Base-by-base conservation (phyloP, 768 basidiomycete species). In the Collybia mongolica region DNA sequence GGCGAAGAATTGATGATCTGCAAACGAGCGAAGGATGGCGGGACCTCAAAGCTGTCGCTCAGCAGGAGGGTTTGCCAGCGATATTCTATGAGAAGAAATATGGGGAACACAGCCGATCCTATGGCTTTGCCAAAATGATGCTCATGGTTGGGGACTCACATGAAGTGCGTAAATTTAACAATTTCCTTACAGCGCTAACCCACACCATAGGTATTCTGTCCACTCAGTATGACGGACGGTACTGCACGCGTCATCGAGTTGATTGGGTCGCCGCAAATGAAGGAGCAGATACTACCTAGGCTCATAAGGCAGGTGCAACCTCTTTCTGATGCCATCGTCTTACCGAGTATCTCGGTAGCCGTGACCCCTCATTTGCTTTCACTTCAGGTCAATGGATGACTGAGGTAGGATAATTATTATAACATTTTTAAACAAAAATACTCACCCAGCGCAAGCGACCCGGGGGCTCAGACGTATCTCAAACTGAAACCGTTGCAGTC, bases 331-430 rank as follows among this genome's bases (percentile, higher is more conserved):
- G 38, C 29, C 7, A 15, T 15, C 36, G 39, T 5, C 45, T 47
- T 49, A 39, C n/a, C 24, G n/a, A 26, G 18, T 18, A 32, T 37
- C 9, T 26, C 23, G 14, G 3, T 51, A 88, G 87, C 60, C 84
- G 83, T 5, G 78, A 90, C 60, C 80, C 86, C 7, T 59, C 69
- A 1, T 49, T 64, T 24, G 83, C 86, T 0, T 90, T 82, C 53
- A 88, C 84, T 4, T 80, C 87, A 8, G 89, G 89, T 0, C 89
- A 91, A 65, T 91, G 88, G 88, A 89, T 88, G 88, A 90, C 88
- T 2, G 87, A 90, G 69, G 86, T 77, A 51, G 3, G 63, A 52
- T 5, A 51, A 3, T 52, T 14, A 54, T 54, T 41, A 32, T 65
- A 61, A 67, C 28, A 64, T 66, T 6, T 62, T 73, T 68, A 55